Evolutionary conservation across 2,329 filamentous ascomycete genomes (phyloP), one percentile per base, ranked within the genome.

Genomic region (Colletotrichum sojae): DNA sequence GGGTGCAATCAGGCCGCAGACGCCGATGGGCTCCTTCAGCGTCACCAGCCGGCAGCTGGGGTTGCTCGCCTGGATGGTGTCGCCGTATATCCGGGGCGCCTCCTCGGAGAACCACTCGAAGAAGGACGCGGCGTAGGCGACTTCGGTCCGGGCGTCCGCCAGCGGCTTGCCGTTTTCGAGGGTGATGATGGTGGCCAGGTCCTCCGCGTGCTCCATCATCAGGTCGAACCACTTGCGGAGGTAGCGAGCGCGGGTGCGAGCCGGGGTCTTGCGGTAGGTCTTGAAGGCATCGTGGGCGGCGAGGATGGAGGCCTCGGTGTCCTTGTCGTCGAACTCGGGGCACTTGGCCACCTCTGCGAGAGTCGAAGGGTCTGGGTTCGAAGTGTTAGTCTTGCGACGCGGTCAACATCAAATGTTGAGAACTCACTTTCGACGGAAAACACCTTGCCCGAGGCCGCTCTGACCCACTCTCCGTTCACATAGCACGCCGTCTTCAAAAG

Each of bases 381-480:
- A 10, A 20, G 46, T 54, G 27, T 72, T 69, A 65, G 45, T 3
- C 22, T 15, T 13, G 22, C 10, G 5, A 13, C 15, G 49, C 12
- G 22, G 25, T 6, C 54, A 36, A 5, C 18, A 15, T 51, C 3
- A 6, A 18, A 6, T 10, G 46, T 18, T 13, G 13, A 20, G 15
- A 22, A 48, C 67, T 60, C 18, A 90, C 89, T 89, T 73, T 86
- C 84, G 66, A 94, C 90, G 74, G 92, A 87, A 77, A 95, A 95
- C 52, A 88, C 92, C 84, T 92, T 87, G 71, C 91, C 90, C 1
- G 91, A 93, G 74, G 89, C 86, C 70, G 92, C 91, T 73, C 83
- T 83, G 66, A 94, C 87, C 90, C 92, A 95, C 85, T 93, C 85
- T 75, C 92, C 93, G 78, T 95, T 92, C 76, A 95, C 88, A 76